Percentiles rank a stretch among this genome's conserved stretches.
Conservation (phyloP, 108 stramenopile genomes). For the Stephanodiscus triporus region DNA sequence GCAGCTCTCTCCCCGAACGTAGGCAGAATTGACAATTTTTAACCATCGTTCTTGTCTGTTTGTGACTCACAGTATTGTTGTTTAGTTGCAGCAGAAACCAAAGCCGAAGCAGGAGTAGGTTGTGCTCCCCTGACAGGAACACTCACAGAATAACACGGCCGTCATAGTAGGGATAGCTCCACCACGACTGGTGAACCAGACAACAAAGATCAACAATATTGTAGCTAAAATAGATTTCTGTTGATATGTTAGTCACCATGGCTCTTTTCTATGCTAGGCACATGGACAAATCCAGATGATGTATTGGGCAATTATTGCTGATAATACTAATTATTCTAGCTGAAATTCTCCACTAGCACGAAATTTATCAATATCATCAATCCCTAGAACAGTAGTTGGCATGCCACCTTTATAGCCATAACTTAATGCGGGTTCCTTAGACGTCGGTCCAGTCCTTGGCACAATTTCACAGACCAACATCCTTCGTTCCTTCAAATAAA, state of each 20-base stretch:
- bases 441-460: slow-evolving; percentile 62
- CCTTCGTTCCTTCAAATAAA: slow-evolving; percentile 63
- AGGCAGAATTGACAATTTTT: neutral
- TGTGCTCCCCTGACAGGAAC: slow-evolving; percentile 8
- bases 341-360: slow-evolving; percentile 45
- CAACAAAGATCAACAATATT: too few species aligned
- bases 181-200: too few species aligned
- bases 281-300: neutral
- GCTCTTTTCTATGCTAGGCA: neutral
- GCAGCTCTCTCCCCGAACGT: neutral
- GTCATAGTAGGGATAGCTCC: too few species aligned
- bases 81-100: slow-evolving; percentile 5
- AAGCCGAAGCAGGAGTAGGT: slow-evolving; percentile 20
- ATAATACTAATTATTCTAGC: neutral
- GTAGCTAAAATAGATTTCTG: too few species aligned
- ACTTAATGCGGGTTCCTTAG: slow-evolving; percentile 57
- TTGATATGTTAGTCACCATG: too few species aligned
- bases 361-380: slow-evolving; percentile 67
- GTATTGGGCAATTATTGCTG: neutral
- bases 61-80: neutral
- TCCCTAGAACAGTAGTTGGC: slow-evolving; percentile 51
- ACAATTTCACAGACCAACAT: slow-evolving; percentile 73
- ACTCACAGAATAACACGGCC: slow-evolving; percentile 1
- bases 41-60: neutral
- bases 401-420: slow-evolving; percentile 46